Evolutionary conservation across 345 rosid species (phyloP).

Genomic region (Hibiscus mutabilis): DNA sequence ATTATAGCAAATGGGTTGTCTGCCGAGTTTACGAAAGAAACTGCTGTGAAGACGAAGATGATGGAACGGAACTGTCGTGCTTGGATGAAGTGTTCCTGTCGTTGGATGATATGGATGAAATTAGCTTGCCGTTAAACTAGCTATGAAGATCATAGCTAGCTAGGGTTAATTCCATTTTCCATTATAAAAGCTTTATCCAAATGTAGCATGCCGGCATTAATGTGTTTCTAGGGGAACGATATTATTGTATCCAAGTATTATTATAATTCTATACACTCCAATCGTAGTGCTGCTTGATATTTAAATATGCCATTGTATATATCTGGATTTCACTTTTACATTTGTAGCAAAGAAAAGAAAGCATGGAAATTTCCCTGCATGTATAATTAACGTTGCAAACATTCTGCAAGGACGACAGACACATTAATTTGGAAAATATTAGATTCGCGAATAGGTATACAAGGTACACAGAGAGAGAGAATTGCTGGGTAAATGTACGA

Average conservation of each 20-base stretch:
- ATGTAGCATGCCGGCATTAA: not conserved
- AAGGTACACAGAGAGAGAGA: no score
- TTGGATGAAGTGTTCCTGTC: conserved; percentile 93
- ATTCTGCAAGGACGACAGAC: not conserved
- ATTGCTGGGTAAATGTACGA: not conserved
- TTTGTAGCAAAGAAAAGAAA: not conserved
- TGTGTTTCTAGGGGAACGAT: not conserved
- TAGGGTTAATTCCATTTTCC: conserved; percentile 3
- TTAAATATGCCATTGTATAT: not conserved
- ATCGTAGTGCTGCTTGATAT: no score
- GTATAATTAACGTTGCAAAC: not conserved
- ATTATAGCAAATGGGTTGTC: conserved; percentile 76
- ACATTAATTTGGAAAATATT: not conserved
- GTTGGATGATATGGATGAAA: conserved; percentile 89
- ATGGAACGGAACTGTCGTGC: conserved; percentile 69
- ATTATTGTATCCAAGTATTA: no score
- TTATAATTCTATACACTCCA: no score
- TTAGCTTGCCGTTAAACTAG: conserved; percentile 61
- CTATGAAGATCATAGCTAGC: not conserved
- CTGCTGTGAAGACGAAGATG: conserved; percentile 32
- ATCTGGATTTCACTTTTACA: not conserved
- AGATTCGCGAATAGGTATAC: no score
- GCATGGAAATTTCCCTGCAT: not conserved
- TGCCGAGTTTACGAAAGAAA: conserved; percentile 74
- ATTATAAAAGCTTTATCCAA: conserved; percentile 8